phyloP scores from a whole-genome alignment of 2,329 filamentous ascomycete species.

The Capronia americana region DNA sequence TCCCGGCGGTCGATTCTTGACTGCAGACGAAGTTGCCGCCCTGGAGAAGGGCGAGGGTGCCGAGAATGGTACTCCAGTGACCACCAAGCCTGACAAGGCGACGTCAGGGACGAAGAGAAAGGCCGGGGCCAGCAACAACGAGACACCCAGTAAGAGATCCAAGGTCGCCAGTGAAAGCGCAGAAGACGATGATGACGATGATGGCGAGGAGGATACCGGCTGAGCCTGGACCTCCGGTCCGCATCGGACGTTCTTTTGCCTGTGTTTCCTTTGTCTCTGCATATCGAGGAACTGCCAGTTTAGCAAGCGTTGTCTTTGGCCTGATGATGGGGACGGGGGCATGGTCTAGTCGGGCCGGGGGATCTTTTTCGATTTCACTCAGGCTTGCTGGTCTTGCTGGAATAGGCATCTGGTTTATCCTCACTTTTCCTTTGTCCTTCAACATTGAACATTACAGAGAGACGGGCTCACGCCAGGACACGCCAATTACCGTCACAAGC shows the following conservation, averaged over 20 bases:
- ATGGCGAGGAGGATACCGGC: slow-evolving; percentile 56
- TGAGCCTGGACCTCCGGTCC: slow-evolving; percentile 19
- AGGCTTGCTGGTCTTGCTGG: slow-evolving; percentile 37
- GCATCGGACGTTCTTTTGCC: slow-evolving; percentile 19
- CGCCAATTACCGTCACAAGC: slow-evolving; percentile 25
- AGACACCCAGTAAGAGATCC: slow-evolving; percentile 56
- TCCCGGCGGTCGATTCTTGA: slow-evolving; percentile 92
- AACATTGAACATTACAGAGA: slow-evolving; percentile 35
- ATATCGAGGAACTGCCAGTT: slow-evolving; percentile 35
- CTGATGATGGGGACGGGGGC: slow-evolving; percentile 26
- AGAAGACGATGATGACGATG: slow-evolving; percentile 62
- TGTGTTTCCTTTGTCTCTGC: slow-evolving; percentile 33
- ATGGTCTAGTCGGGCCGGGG: slow-evolving; percentile 26
- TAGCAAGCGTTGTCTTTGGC: slow-evolving; percentile 40
- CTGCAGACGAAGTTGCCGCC: slow-evolving; percentile 90
- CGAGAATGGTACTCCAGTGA: slow-evolving; percentile 40
- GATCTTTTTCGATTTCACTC: slow-evolving; percentile 27
- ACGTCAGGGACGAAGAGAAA: slow-evolving; percentile 58
- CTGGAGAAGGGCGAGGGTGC: slow-evolving; percentile 70
- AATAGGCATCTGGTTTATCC: slow-evolving; percentile 27
- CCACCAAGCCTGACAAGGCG: slow-evolving; percentile 43
- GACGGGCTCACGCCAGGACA: slow-evolving; percentile 40
- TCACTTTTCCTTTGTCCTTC: slow-evolving; percentile 32
- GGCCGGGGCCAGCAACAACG: slow-evolving; percentile 55
- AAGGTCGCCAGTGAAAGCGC: slow-evolving; percentile 56